Base-by-base conservation (phyloP, 345 rosid species). In the Lagerstroemia speciosa region DNA sequence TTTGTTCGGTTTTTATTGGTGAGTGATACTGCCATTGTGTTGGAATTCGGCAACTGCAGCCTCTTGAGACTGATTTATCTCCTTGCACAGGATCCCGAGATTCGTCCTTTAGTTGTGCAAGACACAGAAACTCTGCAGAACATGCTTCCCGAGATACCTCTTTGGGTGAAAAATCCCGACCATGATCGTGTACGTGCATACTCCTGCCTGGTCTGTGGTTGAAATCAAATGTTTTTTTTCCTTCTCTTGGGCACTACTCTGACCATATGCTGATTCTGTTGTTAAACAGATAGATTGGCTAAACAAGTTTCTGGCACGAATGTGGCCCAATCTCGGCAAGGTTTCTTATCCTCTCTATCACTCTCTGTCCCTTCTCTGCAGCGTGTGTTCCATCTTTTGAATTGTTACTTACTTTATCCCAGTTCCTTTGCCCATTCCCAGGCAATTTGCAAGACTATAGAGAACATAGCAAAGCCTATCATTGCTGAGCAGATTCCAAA, bases 301-400 rank as follows among this genome's bases (percentile, higher is more conserved):
- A 11, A 94, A 94, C 80, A 87, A 67, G 77, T 89, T 94, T 74
- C 55, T 94, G 55, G 83, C 80, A 66, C 72, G 75, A n/a, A 85
- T 91, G 93, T 94, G 99, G 99, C 97, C 99, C 73, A 87, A 85
- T 75, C 92, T 94, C 29, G 97, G 91, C 86, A 94, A 91, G 97
- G 98, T 93, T 78, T 38, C 3, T 15, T 40, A 36, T 30, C 62
- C 32, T 5, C 16, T 29, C 57, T 74, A 67, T 69, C 29, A 14
- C 15, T 16, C 33, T 45, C 34, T 67, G 30, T 45, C 37, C 11
- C 11, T 41, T 41, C 45, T 41, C 14, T 41, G 14, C 11, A 41
- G 45, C 10, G 8, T 15, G 10, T 2, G 11, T 58, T 27, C 62
- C 33, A 38, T 71, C 24, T 26, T 10, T 65, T 50, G 69, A 61